Evolutionary conservation across 164 flowering plant species (phyloP).

Genomic region (Taxillus chinensis): DNA sequence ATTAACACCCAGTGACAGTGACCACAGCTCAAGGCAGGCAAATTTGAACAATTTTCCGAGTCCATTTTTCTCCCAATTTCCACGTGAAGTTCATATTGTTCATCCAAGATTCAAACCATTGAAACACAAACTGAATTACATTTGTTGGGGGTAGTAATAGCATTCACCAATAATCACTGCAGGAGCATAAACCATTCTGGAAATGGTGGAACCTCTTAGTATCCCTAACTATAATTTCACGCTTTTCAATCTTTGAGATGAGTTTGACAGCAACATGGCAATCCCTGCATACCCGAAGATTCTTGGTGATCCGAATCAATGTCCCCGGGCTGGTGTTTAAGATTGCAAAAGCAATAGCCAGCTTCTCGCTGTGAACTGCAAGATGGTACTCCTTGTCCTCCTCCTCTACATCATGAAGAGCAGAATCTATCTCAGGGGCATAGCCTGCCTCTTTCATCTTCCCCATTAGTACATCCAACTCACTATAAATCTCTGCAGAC

Average conservation of each 20-base stretch:
- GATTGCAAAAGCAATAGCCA: constrained; percentile 28
- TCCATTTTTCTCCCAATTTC: too few relatives aligned
- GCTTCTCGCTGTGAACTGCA: constrained; percentile 33
- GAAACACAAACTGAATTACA: background rate
- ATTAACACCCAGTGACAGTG: too few relatives aligned
- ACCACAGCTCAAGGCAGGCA: too few relatives aligned
- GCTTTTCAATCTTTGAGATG: constrained; percentile 23
- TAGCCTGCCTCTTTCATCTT: constrained; percentile 36
- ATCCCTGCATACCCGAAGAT: constrained; percentile 33
- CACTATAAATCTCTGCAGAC: constrained; percentile 22
- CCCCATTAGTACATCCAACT: constrained; percentile 24
- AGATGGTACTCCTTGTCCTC: constrained; percentile 38
- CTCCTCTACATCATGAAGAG: constrained; percentile 40
- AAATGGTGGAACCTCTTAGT: constrained; percentile 32
- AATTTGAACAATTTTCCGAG: too few relatives aligned
- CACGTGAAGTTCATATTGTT: too few relatives aligned
- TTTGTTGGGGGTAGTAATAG: background rate
- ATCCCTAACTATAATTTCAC: constrained; percentile 27
- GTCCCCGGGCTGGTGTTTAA: constrained; percentile 24
- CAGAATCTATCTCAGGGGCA: constrained; percentile 27
- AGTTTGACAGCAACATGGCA: constrained; percentile 33
- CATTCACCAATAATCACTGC: constrained; percentile 39
- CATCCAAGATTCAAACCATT: too few relatives aligned
- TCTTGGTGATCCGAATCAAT: constrained; percentile 28
- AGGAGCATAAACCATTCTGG: constrained; percentile 24